Evolutionary conservation across 495 filamentous ascomycete genomes (phyloP), one percentile per base, ranked within the genome.

Genomic region (Neurospora sp.): DNA sequence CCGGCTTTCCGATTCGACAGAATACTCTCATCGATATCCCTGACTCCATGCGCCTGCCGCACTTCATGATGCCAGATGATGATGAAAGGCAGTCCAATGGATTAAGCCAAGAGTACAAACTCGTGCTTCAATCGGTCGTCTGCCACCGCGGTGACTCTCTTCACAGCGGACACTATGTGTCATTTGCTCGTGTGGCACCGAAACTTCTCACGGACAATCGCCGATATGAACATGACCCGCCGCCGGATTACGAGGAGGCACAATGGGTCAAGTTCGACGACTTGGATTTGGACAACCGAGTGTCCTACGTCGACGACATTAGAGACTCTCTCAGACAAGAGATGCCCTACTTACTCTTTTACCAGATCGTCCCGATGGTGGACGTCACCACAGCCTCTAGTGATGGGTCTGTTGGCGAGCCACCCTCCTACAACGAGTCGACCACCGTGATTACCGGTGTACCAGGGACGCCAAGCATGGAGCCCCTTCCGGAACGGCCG

Each of bases 211-310:
- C 83, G 10, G 85, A 88, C 42, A 85, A 89, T 72, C 84, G 86
- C 59, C 84, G 86, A 54, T 82, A 86, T 72, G 85, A 84, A 40
- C 81, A 83, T 42, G 86, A 88, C 48, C 83, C 83, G 10, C 81
- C 84, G 31, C 86, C 84, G 7, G 82, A 84, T 71, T 86, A 88
- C 40, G 88, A 90, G 71, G 84, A 90, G 69, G 88, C 90, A 23
- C 86, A 89, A 75, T 99, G 96, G 96, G 89, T 96, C 78, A 92
- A 89, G 31, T 96, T 97, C 73, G 96, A 99, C 81, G 96, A 99
- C 76, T 82, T 98, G 41, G 88, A 92, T 48, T 73, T 78, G 10
- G 76, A 77, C 4, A 80, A 82, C 14, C 88, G 96, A 46, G 92
- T 97, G 4, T 85, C 84, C 3, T 82, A 90, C 46, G 89, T 97